Evolutionary conservation across 768 basidiomycete genomes (phyloP).

Genomic region (Kwoniella shandongensis): DNA sequence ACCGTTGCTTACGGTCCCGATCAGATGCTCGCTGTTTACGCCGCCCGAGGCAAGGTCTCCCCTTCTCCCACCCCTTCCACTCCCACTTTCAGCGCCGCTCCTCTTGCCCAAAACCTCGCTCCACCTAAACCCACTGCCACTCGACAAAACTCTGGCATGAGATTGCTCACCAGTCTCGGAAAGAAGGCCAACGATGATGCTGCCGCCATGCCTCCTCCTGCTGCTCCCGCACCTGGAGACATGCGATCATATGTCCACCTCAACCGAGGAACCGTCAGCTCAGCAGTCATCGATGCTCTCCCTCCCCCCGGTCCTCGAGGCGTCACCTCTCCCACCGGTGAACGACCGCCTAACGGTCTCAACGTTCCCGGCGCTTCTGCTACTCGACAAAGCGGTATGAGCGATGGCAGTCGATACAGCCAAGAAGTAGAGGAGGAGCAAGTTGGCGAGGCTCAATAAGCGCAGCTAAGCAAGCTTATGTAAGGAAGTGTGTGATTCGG

Average conservation of each 20-base stretch:
- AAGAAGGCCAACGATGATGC: constrained; percentile 16
- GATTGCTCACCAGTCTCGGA: constrained; percentile 22
- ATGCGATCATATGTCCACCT: constrained; percentile 39
- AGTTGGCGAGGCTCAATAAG: constrained; percentile 15
- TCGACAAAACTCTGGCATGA: constrained; percentile 22
- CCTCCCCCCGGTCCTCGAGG: constrained; percentile 34
- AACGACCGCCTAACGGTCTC: constrained; percentile 12
- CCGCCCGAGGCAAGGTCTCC: constrained; percentile 42
- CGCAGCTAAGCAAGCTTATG: neutral
- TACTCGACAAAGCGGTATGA: constrained; percentile 10
- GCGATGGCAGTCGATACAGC: constrained; percentile 20
- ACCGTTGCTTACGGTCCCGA: constrained; percentile 48
- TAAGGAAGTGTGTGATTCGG: no score
- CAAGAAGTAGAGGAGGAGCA: constrained; percentile 10
- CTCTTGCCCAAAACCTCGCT: neutral
- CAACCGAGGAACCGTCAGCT: constrained; percentile 35
- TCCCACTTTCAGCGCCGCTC: constrained; percentile 11
- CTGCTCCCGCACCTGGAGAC: constrained; percentile 31
- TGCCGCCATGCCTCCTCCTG: constrained; percentile 14
- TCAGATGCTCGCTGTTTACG: constrained; percentile 53
- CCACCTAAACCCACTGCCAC: constrained; percentile 21
- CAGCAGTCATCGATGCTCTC: constrained; percentile 27
- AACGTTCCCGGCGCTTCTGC: constrained; percentile 3
- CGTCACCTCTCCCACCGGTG: constrained; percentile 14
- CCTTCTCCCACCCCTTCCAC: constrained; percentile 10